Base-by-base conservation (phyloP, 2,329 filamentous ascomycete species). In the Clonostachys solani region DNA sequence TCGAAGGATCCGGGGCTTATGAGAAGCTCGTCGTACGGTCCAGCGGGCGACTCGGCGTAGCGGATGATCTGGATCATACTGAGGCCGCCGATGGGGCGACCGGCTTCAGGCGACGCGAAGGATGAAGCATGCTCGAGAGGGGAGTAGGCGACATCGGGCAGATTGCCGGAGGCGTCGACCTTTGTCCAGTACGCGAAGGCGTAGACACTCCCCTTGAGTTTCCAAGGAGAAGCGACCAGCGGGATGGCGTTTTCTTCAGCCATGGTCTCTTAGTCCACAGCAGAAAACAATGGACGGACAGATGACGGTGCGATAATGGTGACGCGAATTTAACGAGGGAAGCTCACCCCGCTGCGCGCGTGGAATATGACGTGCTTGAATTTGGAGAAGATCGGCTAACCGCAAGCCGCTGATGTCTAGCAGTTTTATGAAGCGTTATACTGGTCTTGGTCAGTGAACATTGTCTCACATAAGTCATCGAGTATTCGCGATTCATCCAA, bases 1-100 rank as follows among this genome's bases (percentile, higher is more conserved):
- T 66, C 63, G 49, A 72, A 77, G 35, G 56, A 62, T 2, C 77
- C 76, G 0, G 77, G 76, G 3, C 67, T 58, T 33, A 79, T 53
- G 23, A 75, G 59, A 47, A 80, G 56, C 58, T 80, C 77, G 52
- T 80, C 77, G 48, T 81, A 80, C 0, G 75, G 66, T 0, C 77
- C 77, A 4, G 76, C 74, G 0, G 75, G 75, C 5, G 68, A 73
- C 17, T 76, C 67, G 2, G 58, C 63, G 55, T 80, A 80, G 9
- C 75, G 67, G 33, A 80, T 64, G 46, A 80, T 57, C 58, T 78
- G 74, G 15, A 78, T 60, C 62, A 74, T 72, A 51, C 69, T 64
- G 7, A 77, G 50, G 0, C 76, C 75, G 15, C 75, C 74, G 15
- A 65, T 52, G 37, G 44, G 42, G 6, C 69, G 63, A 33, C 60